phyloP scores from a whole-genome alignment of 441 rosid genomes.

The Raphanus hybrid region DNA sequence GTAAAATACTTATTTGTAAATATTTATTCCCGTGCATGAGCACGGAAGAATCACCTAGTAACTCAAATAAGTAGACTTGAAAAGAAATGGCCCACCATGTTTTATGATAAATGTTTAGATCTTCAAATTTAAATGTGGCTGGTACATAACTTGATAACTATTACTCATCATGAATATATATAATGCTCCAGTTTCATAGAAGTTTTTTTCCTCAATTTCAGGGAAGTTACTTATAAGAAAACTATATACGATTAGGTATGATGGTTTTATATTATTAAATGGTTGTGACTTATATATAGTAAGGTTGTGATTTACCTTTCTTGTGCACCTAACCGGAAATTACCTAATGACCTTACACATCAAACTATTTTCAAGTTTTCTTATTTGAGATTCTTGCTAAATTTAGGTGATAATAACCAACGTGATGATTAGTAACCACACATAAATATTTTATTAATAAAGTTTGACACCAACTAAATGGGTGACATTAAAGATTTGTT shows the following conservation, averaged over 20 bases:
- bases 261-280: neutral
- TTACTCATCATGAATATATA: neutral
- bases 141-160: slow-evolving; percentile 8
- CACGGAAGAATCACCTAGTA: no score
- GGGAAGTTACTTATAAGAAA: slow-evolving; percentile 7
- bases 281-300: slow-evolving; percentile 8
- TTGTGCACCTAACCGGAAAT: slow-evolving; percentile 31
- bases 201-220: neutral
- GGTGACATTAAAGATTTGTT: slow-evolving; percentile 9
- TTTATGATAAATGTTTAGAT: slow-evolving; percentile 34
- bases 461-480: slow-evolving; percentile 21
- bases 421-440: slow-evolving; percentile 8
- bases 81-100: slow-evolving; percentile 38
- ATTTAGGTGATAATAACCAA: slow-evolving; percentile 18
- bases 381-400: slow-evolving; percentile 16
- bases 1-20: no score
- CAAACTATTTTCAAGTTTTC: neutral
- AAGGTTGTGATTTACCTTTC: slow-evolving; percentile 34
- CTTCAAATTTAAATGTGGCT: slow-evolving; percentile 31
- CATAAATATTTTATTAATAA: slow-evolving; percentile 10
- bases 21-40: no score
- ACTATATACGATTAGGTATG: slow-evolving; percentile 8
- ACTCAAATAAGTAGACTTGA: slow-evolving; percentile 14
- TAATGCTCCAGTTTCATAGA: neutral
- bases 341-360: slow-evolving; percentile 14